Evolutionary conservation across 1,284 basidiomycete genomes (phyloP).

Genomic region (Fomitopsis palustris): DNA sequence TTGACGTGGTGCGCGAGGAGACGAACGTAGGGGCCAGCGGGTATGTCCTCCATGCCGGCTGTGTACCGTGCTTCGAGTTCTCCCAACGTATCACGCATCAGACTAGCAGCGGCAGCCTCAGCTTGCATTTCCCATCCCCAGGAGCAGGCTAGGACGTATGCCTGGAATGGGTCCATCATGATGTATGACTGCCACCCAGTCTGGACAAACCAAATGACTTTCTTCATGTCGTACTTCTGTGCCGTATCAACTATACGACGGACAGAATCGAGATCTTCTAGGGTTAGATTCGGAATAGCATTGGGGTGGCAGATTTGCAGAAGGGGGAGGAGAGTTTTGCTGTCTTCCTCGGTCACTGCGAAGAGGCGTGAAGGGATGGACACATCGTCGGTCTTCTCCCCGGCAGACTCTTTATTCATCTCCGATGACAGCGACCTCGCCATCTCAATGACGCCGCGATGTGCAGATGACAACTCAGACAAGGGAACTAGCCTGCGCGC

Average conservation of each 20-base stretch:
- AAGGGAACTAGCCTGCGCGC: not conserved
- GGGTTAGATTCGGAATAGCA: not conserved
- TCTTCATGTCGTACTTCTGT: not conserved
- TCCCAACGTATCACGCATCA: not conserved
- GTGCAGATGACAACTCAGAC: not conserved
- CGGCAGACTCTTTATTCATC: too few relatives aligned
- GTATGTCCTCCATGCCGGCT: not conserved
- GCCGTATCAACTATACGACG: not conserved
- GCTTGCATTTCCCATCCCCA: not conserved
- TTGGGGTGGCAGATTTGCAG: not conserved
- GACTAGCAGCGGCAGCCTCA: not conserved
- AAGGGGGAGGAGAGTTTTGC: not conserved
- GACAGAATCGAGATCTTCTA: not conserved
- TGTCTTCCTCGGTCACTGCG: not conserved
- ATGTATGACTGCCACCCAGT: not conserved
- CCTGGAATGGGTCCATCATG: not conserved
- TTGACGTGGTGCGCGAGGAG: not conserved
- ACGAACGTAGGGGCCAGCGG: not conserved
- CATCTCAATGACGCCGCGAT: not conserved
- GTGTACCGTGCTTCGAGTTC: not conserved
- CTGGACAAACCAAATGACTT: not conserved
- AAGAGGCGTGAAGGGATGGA: too few relatives aligned
- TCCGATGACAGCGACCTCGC: too few relatives aligned
- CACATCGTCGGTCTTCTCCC: too few relatives aligned
- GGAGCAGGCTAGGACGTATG: not conserved